These are phyloP conservation scores for Pichia sorboxylosa DNA, from an alignment of 1,139 yeast genomes.

Conservation along the genomic window DNA sequence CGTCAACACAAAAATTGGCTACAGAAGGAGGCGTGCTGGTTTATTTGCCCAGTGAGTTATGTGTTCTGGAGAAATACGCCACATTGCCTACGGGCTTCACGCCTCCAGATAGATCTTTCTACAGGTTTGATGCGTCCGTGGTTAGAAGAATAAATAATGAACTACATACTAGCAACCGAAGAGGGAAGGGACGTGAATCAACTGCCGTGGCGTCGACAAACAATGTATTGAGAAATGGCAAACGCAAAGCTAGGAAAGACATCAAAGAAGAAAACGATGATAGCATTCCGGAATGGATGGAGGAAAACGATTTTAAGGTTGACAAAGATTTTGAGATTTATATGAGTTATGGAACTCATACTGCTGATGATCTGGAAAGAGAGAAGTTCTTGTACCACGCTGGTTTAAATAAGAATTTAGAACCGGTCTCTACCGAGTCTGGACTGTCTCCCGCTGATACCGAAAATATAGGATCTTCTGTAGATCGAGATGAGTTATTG, in stretches of 20 bases:
- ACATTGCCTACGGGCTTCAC: slow-evolving; percentile 11
- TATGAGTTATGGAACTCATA: slow-evolving; percentile 16
- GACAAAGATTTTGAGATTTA: slow-evolving; percentile 19
- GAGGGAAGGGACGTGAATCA: background rate
- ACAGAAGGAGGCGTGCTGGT: slow-evolving; percentile 1
- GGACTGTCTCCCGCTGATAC: background rate
- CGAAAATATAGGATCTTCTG: background rate
- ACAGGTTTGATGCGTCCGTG: slow-evolving; percentile 14
- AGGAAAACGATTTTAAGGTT: slow-evolving; percentile 21
- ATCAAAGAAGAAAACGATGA: slow-evolving; percentile 11
- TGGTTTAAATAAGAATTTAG: background rate
- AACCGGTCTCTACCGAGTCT: background rate
- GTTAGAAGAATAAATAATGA: slow-evolving; percentile 4
- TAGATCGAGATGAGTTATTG: slow-evolving; percentile 5
- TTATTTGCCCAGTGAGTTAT: slow-evolving; percentile 13
- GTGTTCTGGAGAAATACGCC: slow-evolving; percentile 8
- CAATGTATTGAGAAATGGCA: slow-evolving; percentile 1
- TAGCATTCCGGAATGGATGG: slow-evolving; percentile 21
- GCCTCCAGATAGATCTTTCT: slow-evolving; percentile 16
- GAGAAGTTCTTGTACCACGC: slow-evolving; percentile 15
- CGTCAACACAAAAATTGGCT: background rate
- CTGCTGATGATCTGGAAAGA: slow-evolving; percentile 20
- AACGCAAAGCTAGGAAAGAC: background rate
- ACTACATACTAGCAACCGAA: slow-evolving; percentile 3
- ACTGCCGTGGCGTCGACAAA: background rate